phyloP scores from a whole-genome alignment of 345 rosid species.

The Pugionium cornutum region DNA sequence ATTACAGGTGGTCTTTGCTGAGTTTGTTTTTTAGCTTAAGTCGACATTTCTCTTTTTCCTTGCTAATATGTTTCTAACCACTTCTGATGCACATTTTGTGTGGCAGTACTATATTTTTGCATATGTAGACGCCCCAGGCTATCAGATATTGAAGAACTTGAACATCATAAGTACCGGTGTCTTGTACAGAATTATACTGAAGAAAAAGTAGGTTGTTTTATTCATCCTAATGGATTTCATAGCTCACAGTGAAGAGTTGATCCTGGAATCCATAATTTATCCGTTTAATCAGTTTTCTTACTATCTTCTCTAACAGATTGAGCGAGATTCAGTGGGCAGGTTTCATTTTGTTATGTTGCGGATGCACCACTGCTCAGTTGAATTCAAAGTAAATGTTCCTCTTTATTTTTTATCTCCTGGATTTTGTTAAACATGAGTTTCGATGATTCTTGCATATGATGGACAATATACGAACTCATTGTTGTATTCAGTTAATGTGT shows the following conservation, averaged over 20 bases:
- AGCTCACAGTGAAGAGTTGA: neutral
- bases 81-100: conserved; percentile 26
- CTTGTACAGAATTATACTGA: conserved; percentile 85
- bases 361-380: conserved; percentile 96
- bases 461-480: neutral
- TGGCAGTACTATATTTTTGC: conserved; percentile 97
- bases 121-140: conserved; percentile 96
- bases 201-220: conserved; percentile 67
- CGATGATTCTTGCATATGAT: neutral
- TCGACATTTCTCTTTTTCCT: neutral
- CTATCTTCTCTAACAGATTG: conserved; percentile 51
- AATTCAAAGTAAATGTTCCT: conserved; percentile 71
- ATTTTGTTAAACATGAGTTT: neutral
- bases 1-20: conserved; percentile 64
- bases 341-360: conserved; percentile 87
- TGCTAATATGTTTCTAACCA: conserved; percentile 27
- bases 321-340: conserved; percentile 99
- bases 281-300: neutral
- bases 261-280: conserved; percentile 9
- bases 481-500: too few species aligned
- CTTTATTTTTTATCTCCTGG: neutral
- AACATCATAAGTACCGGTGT: conserved; percentile 96
- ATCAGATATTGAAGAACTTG: conserved; percentile 95
- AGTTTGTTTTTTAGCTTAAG: neutral
- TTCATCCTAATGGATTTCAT: conserved; percentile 14